Evolutionary conservation across 225 moss, liverwort and hornwort species (phyloP).

Genomic region (Physcomitrium patens): DNA sequence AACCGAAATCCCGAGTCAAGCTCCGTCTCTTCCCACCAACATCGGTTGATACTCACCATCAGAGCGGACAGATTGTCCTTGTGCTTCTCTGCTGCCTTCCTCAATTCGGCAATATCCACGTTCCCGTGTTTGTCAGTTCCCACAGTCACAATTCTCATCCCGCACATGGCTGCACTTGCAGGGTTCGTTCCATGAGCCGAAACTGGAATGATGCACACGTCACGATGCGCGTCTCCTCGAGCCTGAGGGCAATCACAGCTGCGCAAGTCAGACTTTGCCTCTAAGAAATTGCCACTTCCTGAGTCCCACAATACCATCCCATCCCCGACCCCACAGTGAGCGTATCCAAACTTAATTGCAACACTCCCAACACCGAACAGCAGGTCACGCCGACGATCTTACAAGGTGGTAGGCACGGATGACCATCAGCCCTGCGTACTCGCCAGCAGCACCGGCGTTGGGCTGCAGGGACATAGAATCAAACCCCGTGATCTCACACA

Average conservation of each 20-base stretch:
- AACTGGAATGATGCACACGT: constrained; percentile 93
- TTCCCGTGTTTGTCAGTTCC: constrained; percentile 89
- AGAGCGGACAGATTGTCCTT: constrained; percentile 79
- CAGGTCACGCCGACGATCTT: constrained; percentile 25
- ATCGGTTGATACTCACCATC: constrained; percentile 55
- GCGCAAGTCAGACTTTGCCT: neutral
- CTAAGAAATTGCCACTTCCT: neutral
- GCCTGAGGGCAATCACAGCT: constrained; percentile 46
- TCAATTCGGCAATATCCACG: constrained; percentile 74
- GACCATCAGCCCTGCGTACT: constrained; percentile 96
- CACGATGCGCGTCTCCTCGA: constrained; percentile 77
- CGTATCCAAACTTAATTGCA: neutral
- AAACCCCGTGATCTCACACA: constrained; percentile 96
- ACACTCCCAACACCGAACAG: constrained; percentile 7
- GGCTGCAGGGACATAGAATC: constrained; percentile 97
- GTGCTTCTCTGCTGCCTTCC: constrained; percentile 70
- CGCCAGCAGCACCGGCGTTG: constrained; percentile 95
- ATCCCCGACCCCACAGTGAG: too few relatives aligned
- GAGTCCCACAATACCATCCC: neutral
- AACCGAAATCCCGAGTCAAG: neutral
- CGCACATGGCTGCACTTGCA: constrained; percentile 98
- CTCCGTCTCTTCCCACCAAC: neutral
- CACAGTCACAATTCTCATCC: constrained; percentile 88
- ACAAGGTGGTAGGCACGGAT: constrained; percentile 92
- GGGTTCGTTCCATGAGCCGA: constrained; percentile 99